Base-by-base conservation (phyloP, 2,329 filamentous ascomycete species). In the Paecilomyces sp. region DNA sequence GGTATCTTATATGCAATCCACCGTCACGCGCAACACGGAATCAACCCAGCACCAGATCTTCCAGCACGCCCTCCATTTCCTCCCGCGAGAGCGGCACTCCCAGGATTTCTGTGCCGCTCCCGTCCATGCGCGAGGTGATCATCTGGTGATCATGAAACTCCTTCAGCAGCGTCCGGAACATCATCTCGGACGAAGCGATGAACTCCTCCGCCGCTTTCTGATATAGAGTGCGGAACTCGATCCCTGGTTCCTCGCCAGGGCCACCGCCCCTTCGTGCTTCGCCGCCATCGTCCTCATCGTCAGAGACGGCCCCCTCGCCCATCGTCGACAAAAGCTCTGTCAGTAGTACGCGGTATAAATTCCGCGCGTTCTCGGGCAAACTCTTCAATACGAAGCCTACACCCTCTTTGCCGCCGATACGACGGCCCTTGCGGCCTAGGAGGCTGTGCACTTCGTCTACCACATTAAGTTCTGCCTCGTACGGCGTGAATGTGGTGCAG, bases 121-220 rank as follows among this genome's bases (percentile, higher is more conserved):
- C 83, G 73, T 99, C 93, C 70, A 93, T 93, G 63, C 87, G 85
- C 62, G 90, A 95, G 58, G 91, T 91, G 63, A 99, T 89, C 86
- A 99, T 97, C 70, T 97, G 91, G 78, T 99, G 94, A 69, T 99
- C 94, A 71, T 97, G 91, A 74, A 99, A 94, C 83, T 99, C 94
- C 77, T 97, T 97, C 63, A 99, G 76, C 71, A 99, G 74, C 28
- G 92, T 96, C 62, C 94, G 84, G 78, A 97, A 97, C 63, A 91
- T 92, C 84, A 97, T 92, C 77, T 97, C 94, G 61, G 90, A 96
- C 67, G 90, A 94, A 73, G 93, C 97, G 56, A 99, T 94, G 74
- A 99, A 97, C 70, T 96, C 92, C 75, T 97, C 92, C 4, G 93
- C 89, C 2, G 94, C 92, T 78, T 96, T 97, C 72, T 96, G 92